Evolutionary conservation across 1,139 yeast species (phyloP), one percentile per base, ranked within the genome.

Genomic region (Suzukiozyma palmioleophila): DNA sequence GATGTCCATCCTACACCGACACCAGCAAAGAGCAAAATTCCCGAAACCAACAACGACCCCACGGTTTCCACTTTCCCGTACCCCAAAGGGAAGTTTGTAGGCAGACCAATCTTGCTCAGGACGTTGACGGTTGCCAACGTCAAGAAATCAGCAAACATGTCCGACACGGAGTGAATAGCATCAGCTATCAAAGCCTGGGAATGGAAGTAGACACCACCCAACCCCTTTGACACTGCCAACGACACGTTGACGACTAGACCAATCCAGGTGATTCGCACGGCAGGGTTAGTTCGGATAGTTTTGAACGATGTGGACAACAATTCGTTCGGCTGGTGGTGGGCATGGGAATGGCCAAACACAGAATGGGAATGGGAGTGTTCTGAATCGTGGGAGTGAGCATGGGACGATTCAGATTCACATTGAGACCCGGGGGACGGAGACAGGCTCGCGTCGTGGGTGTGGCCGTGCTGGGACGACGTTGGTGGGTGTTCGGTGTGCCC

Each of bases 131-230:
- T 90, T 4, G 92, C 84, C 43, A 92, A 67, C 0, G 98, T 92
- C 50, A 92, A 66, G 40, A 90, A 76, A 60, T 92, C 98, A 10
- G 96, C 87, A 15, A 92, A 76, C 67, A 90, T 71, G 59, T 92
- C 98, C 38, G 95, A 83, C 12, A 87, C 72, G 1, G 97, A 90
- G 60, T 90, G 97, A 30, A 89, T 82, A 1, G 97, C 90, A 59
- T 92, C 98, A 1, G 98, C 98, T 32, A 90, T 61, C 43, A 92
- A 73, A 1, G 97, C 92, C 60, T 90, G 97, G 0, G 98, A 92
- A 59, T 92, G 96, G 75, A 92, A 92, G 36, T 80, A 80, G 13
- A 88, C 72, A 3, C 98, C 98, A 21, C 97, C 97, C 21, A 81
- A 60, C 18, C 89, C 92, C 58, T 92, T 92, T 25, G 94, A 82